Evolutionary conservation across 345 rosid genomes (phyloP), one percentile per base, ranked within the genome.

Genomic region (Eucalyptus sp.): DNA sequence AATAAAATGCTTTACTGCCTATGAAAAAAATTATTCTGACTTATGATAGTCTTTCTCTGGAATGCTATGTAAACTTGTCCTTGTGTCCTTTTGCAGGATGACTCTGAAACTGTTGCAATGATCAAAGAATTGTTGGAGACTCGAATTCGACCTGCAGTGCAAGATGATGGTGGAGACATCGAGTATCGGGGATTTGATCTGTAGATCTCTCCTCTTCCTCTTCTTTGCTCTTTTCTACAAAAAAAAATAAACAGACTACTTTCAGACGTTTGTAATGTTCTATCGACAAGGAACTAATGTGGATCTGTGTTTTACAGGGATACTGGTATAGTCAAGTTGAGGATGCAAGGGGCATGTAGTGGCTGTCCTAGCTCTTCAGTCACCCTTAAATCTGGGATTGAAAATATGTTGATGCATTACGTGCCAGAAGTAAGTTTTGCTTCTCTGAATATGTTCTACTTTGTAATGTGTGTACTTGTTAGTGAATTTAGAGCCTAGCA

Each of bases 281-380:
- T 17, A 68, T 68, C 44, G 5, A 13, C 44, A 71, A 5, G 44
- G 83, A 76, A 1, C 6, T 76, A 76, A 76, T 46, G 60, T 2
- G 7, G 43, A 49, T 90, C 91, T 91, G 86, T 89, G 87, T 88
- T 89, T 46, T 89, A 13, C 79, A 98, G 99, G 87, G 98, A 98
- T 90, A 97, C 97, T 51, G 98, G 99, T 87, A 89, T 95, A 84
- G 99, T 98, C 90, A 98, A 95, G 93, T 93, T 98, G 94, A 90
- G 92, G 90, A 97, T 98, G 99, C 99, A 98, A 94, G 98, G 99
- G 91, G 99, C 99, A 51, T 98, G 99, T 92, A 98, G 99, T 71
- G 99, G 99, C 89, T 98, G 99, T 92, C 99, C 99, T 33, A 98
- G 99, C 91, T 98, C 99, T 86, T 94, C 99, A 33, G 99, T 98